Base-by-base conservation (phyloP, 768 basidiomycete species). In the Psilocybe cyanescens region DNA sequence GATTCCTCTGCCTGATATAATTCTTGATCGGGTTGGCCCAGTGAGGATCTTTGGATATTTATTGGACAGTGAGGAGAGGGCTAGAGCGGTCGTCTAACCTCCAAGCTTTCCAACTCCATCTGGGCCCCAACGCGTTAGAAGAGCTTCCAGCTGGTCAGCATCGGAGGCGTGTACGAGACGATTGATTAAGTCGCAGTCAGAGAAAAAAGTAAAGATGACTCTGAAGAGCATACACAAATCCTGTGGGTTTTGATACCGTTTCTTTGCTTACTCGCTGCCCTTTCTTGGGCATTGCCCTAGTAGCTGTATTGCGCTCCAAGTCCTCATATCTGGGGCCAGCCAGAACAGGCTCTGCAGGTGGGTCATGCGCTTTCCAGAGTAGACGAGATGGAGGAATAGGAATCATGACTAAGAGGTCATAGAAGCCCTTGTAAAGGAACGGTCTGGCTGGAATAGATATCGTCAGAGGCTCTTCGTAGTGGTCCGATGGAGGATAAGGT, bases 151-250 rank as follows among this genome's bases (percentile, higher is more conserved):
- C 72, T 96, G 92, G 76, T 92, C 91, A 11, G 90, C 92, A 76
- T 95, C 92, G 59, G 92, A 94, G 31, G 95, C 94, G 77, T 96
- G 94, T 8, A 95, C 88, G 64, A 94, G 82, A 78, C 96, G 94
- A 56, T 94, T 95, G 71, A 55, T 66, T 50, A 59, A 63, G 61
- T 63, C 58, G 65, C 71, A 60, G 63, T 63, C 57, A 68, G 65
- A 72, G 29, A 51, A 68, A 62, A 69, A 67, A 62, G 65, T 67
- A 58, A 62, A 59, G 63, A 69, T 59, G 53, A 62, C 58, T 53
- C 31, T 58, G 53, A 41, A 51, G 66, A 53, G 86, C 92, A 75
- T 81, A 96, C 93, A 92, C 82, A 72, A 95, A 95, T 65, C 86
- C 89, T 19, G 83, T 91, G 5, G 94, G 94, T 59, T 78, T 84